These are phyloP conservation scores for Pichia cactophila DNA, from an alignment of 1,139 yeast species.

Conservation along the genomic window DNA sequence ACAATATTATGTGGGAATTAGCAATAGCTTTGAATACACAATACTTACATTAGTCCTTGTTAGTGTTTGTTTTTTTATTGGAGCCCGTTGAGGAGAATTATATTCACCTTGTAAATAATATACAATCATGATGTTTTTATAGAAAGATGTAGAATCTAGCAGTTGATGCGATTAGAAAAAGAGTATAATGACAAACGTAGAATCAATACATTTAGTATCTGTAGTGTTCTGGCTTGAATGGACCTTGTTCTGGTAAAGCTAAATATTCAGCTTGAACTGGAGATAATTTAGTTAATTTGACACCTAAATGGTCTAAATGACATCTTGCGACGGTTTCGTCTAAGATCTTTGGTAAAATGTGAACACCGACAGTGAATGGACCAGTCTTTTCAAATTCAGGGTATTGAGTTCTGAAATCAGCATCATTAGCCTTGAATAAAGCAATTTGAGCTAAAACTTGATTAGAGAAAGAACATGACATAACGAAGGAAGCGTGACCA, in stretches of 20 bases:
- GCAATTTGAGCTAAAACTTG: slow-evolving; percentile 99
- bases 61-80: neutral
- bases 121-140: slow-evolving; percentile 10
- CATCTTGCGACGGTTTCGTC: slow-evolving; percentile 99
- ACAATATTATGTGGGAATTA: too few species aligned
- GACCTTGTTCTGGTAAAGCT: slow-evolving; percentile 91
- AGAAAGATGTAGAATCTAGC: slow-evolving; percentile 15
- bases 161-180: slow-evolving; percentile 25
- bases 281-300: slow-evolving; percentile 72
- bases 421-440: slow-evolving; percentile 84
- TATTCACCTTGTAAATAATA: slow-evolving; percentile 13
- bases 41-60: neutral
- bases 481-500: slow-evolving; percentile 98
- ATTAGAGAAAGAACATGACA: slow-evolving; percentile 99
- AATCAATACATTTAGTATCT: slow-evolving; percentile 58
- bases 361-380: slow-evolving; percentile 88
- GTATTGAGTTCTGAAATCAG: slow-evolving; percentile 68
- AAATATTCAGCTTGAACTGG: slow-evolving; percentile 89
- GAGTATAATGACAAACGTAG: neutral
- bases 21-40: neutral
- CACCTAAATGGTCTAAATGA: slow-evolving; percentile 95
- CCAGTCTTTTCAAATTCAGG: slow-evolving; percentile 93
- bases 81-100: slow-evolving; percentile 26
- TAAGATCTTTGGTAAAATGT: slow-evolving; percentile 94
- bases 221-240: slow-evolving; percentile 97